A percentile compares a stretch with the other conserved stretches of the same genome.
phyloP scores from a whole-genome alignment of 2,329 filamentous ascomycete species.

The Beauveria sp. region DNA sequence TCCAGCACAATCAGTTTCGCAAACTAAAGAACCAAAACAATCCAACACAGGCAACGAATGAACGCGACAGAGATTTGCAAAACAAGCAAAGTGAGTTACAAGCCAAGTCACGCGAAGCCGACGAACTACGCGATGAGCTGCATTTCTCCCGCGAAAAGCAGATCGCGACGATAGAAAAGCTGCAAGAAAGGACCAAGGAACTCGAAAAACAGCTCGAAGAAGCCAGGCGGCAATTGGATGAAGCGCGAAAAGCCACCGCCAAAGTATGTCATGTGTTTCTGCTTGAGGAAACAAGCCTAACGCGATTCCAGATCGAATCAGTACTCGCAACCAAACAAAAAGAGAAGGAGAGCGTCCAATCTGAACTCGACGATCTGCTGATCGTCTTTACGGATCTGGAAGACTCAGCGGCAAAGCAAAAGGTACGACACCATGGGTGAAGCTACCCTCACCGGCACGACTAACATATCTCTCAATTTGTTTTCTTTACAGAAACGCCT shows the following conservation, averaged over 20 bases:
- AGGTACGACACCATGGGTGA: constrained; percentile 41
- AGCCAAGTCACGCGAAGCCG: constrained; percentile 18
- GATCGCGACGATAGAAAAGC: background rate
- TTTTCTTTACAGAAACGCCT: constrained; percentile 42
- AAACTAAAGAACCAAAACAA: background rate
- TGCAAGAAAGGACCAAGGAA: constrained; percentile 17
- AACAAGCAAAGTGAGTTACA: constrained; percentile 45
- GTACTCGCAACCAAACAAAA: constrained; percentile 41
- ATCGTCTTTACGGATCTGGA: constrained; percentile 77
- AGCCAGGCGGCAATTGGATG: constrained; percentile 14
- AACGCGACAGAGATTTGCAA: constrained; percentile 44
- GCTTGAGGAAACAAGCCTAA: background rate
- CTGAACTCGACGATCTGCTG: constrained; percentile 71
- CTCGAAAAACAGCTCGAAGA: constrained; percentile 22
- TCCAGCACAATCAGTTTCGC: background rate
- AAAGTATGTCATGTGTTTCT: constrained; percentile 17
- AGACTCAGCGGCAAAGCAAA: constrained; percentile 68
- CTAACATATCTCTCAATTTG: background rate
- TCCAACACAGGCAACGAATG: constrained; percentile 30
- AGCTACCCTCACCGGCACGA: too few relatives aligned
- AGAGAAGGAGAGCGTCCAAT: constrained; percentile 56
- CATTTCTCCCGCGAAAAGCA: constrained; percentile 31
- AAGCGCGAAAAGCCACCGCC: constrained; percentile 16
- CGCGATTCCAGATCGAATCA: constrained; percentile 22
- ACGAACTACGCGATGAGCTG: constrained; percentile 32